Percentiles rank a stretch among this genome's conserved stretches.
These are phyloP conservation scores for Fimicolochytrium jonesii DNA, from an alignment of 192 early-diverging fungal genomes.

Conservation along the genomic window DNA sequence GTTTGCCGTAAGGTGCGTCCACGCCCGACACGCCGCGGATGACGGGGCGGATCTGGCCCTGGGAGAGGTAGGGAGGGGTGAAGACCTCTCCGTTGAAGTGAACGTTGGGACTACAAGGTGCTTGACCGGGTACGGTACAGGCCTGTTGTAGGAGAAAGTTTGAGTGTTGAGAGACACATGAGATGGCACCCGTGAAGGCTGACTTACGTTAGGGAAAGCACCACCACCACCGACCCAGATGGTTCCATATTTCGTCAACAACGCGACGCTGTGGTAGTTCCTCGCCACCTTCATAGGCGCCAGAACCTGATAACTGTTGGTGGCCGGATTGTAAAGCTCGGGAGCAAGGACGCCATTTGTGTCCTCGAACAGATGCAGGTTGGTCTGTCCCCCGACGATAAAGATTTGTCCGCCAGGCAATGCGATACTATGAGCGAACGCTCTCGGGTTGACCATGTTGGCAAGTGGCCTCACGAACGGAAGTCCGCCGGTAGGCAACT, in stretches of 20 bases:
- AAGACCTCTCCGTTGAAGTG: slow-evolving; percentile 5
- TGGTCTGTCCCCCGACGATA: slow-evolving; percentile 2
- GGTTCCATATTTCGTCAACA: not conserved
- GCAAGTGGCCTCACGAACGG: no score
- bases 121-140: not conserved
- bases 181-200: no score
- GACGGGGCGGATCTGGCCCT: not conserved
- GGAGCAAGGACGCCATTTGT: not conserved
- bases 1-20: not conserved
- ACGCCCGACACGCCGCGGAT: not conserved
- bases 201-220: not conserved
- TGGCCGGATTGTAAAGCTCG: not conserved
- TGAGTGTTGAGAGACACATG: no score
- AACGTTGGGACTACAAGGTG: not conserved
- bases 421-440: not conserved
- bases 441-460: not conserved
- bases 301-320: not conserved
- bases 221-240: not conserved
- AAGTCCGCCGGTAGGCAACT: not conserved
- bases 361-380: slow-evolving; percentile 4
- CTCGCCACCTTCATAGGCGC: not conserved
- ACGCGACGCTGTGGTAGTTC: slow-evolving; percentile 2
- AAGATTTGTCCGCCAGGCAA: not conserved
- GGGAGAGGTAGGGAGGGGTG: slow-evolving; percentile 3
- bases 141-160: no score